Evolutionary conservation across 257 asterid genomes (phyloP), one percentile per base, ranked within the genome.

Genomic region (Solanum habrochaites): DNA sequence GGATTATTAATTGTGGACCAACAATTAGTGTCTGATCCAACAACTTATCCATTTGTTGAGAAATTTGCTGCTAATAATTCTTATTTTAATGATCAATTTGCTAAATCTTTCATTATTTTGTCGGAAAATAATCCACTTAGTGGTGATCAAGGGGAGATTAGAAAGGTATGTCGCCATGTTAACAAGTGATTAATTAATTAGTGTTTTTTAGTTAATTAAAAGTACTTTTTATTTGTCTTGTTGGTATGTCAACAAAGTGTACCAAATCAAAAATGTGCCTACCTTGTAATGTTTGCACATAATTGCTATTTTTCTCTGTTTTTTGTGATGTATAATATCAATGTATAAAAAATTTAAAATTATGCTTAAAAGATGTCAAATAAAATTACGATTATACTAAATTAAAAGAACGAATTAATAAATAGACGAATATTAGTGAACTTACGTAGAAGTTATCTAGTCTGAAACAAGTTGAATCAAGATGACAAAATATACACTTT

Each of bases 11-110:
- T 86, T 7, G 90, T 94, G 49, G 98, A 96, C 85, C 95, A 90
- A 56, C 66, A 95, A 42, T 86, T 96, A 88, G 94, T 92, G 42
- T 87, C 94, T 31, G 93, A 96, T 90, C 91, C 92, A 4, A 75
- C 75, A 10, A 95, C 98, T 0, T 88, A 90, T 86, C 95, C 95
- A 18, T 93, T 92, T 83, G 99, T 95, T 75, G 84, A 29, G 86
- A 96, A 92, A 86, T 95, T 96, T 98, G 96, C 97, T 13, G 90
- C 88, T 6, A 94, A 96, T 85, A 96, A 95, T 82, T 92, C 84
- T 4, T 95, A 95, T 71, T 96, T 96, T 39, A 94, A 90, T 40
- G 91, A 90, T 0, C 98, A 95, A 15, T 95, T 96, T 75, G 62
- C 95, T 1, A 91, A 92, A 87, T 96, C 98, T 40, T 13, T 96